A percentile compares a stretch with the other conserved stretches of the same genome.
Conservation (phyloP, 2,329 filamentous ascomycete genomes). For the Ramularia collo-cygni region DNA sequence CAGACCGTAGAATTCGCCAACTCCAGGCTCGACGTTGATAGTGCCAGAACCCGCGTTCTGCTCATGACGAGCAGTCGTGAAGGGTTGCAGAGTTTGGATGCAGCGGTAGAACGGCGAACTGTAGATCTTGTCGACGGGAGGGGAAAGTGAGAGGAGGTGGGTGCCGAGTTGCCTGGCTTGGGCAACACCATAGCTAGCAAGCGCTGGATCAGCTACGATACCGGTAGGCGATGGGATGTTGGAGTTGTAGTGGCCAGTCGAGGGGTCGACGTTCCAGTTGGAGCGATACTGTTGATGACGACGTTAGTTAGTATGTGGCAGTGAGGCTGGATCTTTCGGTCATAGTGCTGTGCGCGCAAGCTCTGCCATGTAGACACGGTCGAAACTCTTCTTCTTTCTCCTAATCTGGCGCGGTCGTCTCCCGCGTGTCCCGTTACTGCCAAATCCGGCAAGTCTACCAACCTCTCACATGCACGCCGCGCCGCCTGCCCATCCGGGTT, state of each 20-base stretch:
- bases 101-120: conserved; percentile 83
- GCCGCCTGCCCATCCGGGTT: too few relatives aligned
- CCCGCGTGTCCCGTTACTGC: neutral
- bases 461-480: neutral
- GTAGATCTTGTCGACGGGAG: conserved; percentile 70
- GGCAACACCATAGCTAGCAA: conserved; percentile 77
- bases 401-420: too few relatives aligned
- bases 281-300: conserved; percentile 64
- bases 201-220: conserved; percentile 77
- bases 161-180: conserved; percentile 72
- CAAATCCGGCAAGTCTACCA: neutral
- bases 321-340: too few relatives aligned
- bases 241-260: conserved; percentile 70
- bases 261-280: conserved; percentile 78
- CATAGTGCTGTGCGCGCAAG: too few relatives aligned
- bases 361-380: conserved; percentile 1
- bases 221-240: conserved; percentile 75
- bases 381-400: conserved; percentile 1
- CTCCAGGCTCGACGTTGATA: conserved; percentile 35
- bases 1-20: conserved; percentile 82
- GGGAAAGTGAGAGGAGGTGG: conserved; percentile 55
- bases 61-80: conserved; percentile 46
- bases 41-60: conserved; percentile 11
- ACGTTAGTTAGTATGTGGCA: neutral
- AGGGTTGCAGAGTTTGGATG: conserved; percentile 72